These are phyloP conservation scores for Trypanosoma mega DNA, from an alignment of 208 protist species.

Conservation along the genomic window DNA sequence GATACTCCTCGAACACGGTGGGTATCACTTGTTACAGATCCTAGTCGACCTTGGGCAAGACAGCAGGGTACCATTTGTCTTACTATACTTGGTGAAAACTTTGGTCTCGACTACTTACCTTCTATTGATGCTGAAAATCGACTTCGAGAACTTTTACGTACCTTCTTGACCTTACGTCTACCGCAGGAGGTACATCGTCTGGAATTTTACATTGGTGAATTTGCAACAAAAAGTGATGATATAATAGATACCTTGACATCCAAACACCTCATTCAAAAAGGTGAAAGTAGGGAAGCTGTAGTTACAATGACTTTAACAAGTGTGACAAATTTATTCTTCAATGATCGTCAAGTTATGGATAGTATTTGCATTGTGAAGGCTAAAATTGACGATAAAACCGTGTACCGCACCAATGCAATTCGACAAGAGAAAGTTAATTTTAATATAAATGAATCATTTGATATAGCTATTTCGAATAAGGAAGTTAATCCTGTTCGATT, in stretches of 20 bases:
- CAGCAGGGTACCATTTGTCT: slow-evolving; percentile 68
- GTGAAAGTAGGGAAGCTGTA: slow-evolving; percentile 16
- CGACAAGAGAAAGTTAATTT: slow-evolving; percentile 44
- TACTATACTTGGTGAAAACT: slow-evolving; percentile 61
- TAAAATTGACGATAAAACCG: slow-evolving; percentile 40
- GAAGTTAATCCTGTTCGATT: slow-evolving; percentile 45
- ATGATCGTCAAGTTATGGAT: slow-evolving; percentile 36
- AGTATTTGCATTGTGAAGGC: slow-evolving; percentile 60
- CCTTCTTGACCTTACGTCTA: slow-evolving; percentile 35
- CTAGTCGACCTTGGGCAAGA: slow-evolving; percentile 33
- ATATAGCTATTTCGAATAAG: slow-evolving; percentile 48
- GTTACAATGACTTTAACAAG: slow-evolving; percentile 43
- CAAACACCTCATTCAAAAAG: slow-evolving; percentile 1
- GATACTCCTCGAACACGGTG: slow-evolving; percentile 56
- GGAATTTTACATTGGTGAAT: slow-evolving; percentile 79
- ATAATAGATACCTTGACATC: slow-evolving; percentile 18
- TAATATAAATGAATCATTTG: slow-evolving; percentile 38
- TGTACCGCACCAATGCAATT: slow-evolving; percentile 32
- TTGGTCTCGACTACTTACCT: slow-evolving; percentile 70
- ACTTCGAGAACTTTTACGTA: slow-evolving; percentile 58
- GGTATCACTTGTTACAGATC: slow-evolving; percentile 55
- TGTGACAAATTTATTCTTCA: slow-evolving; percentile 45
- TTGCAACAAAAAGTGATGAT: slow-evolving; percentile 43
- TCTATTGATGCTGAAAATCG: slow-evolving; percentile 71
- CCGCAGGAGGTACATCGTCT: slow-evolving; percentile 70